phyloP scores from a whole-genome alignment of 2,329 filamentous ascomycete genomes.

The Nothophaeocryptopus gaeumannii region DNA sequence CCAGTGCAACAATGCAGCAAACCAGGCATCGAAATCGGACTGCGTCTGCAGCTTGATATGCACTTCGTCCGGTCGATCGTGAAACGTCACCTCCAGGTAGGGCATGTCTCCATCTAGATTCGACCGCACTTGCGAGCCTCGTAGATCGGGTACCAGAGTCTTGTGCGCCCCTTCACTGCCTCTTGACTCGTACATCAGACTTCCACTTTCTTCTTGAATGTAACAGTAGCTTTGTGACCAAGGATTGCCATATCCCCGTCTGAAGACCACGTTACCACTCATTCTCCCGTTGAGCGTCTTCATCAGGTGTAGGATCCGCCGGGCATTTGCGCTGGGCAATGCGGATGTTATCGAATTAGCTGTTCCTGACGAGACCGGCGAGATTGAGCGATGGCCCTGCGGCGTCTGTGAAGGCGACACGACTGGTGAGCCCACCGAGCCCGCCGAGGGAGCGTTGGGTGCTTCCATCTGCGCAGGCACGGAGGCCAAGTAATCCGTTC shows the following conservation, averaged over 20 bases:
- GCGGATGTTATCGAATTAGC: conserved; percentile 28
- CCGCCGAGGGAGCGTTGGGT: conserved; percentile 31
- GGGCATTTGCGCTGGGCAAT: conserved; percentile 55
- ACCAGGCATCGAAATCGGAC: conserved; percentile 73
- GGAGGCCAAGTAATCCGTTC: conserved; percentile 34
- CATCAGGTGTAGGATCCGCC: conserved; percentile 70
- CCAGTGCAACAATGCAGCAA: conserved; percentile 78
- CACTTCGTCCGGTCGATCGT: conserved; percentile 58
- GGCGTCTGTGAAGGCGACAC: conserved; percentile 23
- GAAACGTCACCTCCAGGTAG: conserved; percentile 52
- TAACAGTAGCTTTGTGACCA: conserved; percentile 74
- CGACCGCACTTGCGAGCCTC: conserved; percentile 66
- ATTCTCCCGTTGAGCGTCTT: conserved; percentile 73
- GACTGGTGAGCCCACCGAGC: conserved; percentile 29
- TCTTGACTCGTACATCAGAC: conserved; percentile 70
- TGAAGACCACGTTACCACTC: conserved; percentile 74
- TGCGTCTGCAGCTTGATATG: conserved; percentile 62
- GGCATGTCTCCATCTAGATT: conserved; percentile 48
- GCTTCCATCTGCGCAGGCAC: conserved; percentile 29
- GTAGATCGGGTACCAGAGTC: conserved; percentile 68
- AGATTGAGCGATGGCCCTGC: conserved; percentile 28
- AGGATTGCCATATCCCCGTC: conserved; percentile 56
- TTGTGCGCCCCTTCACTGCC: conserved; percentile 63
- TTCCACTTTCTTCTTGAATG: conserved; percentile 73
- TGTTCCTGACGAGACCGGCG: conserved; percentile 31